These are phyloP conservation scores for Podospora anserina DNA, from an alignment of 495 filamentous ascomycete genomes.

Conservation along the genomic window DNA sequence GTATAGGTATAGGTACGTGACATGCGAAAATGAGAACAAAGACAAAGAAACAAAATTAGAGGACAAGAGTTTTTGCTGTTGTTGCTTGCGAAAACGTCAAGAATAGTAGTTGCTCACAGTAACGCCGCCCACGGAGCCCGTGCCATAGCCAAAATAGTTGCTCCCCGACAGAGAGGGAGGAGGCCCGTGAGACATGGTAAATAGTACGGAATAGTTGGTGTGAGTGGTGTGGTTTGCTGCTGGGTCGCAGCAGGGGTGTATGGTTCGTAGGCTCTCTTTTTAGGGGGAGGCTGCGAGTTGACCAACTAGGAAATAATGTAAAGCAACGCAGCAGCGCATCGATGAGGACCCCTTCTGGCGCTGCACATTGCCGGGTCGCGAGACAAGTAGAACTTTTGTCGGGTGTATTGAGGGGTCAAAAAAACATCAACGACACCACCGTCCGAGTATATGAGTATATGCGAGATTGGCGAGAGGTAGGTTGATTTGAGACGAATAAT, in stretches of 20 bases:
- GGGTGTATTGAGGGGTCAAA: not conserved
- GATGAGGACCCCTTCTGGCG: slow-evolving; percentile 6
- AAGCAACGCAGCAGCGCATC: not conserved
- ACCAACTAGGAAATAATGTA: slow-evolving; percentile 7
- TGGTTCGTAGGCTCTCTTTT: not conserved
- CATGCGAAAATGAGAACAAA: slow-evolving; percentile 8
- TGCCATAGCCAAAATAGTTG: slow-evolving; percentile 36
- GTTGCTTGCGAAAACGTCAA: slow-evolving; percentile 10
- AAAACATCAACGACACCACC: slow-evolving; percentile 4
- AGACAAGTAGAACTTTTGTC: not conserved
- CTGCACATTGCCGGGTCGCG: slow-evolving; percentile 6
- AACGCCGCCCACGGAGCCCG: slow-evolving; percentile 3
- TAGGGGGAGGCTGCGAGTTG: slow-evolving; percentile 5
- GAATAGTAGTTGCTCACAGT: slow-evolving; percentile 10
- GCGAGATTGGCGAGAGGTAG: not conserved
- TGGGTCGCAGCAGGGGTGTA: not conserved
- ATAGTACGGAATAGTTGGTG: not conserved
- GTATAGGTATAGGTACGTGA: too few relatives aligned
- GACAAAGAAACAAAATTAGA: slow-evolving; percentile 5
- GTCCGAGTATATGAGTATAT: not conserved
- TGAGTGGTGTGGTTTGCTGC: not conserved
- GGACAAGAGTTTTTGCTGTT: not conserved
- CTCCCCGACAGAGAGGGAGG: slow-evolving; percentile 24
- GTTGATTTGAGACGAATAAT: not conserved
- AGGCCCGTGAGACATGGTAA: slow-evolving; percentile 40